Conservation (phyloP, 2,329 filamentous ascomycete genomes). For the Rhytidhysteron rufulum region DNA sequence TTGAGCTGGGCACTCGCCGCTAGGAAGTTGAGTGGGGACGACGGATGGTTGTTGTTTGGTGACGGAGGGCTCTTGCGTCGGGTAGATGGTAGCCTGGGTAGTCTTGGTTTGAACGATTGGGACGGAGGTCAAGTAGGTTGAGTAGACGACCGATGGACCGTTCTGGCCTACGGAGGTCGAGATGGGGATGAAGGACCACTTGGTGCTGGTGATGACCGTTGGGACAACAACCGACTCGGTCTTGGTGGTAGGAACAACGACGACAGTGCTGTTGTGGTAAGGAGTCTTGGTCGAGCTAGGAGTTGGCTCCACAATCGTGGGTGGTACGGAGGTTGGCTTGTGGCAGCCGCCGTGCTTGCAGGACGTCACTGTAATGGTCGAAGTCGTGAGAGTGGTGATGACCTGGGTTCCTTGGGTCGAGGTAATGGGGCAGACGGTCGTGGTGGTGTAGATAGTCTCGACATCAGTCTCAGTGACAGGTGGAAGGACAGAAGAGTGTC, state of each 20-base stretch:
- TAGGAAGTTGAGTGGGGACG: conserved; percentile 8
- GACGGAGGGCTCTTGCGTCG: conserved; percentile 8
- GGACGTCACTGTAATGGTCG: conserved; percentile 34
- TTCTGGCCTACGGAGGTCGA: conserved; percentile 32
- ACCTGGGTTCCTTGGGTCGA: conserved; percentile 17
- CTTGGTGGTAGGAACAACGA: no score
- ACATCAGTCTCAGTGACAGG: conserved; percentile 12
- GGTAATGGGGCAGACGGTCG: conserved; percentile 29
- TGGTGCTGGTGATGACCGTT: conserved; percentile 28
- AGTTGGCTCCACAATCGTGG: conserved; percentile 4
- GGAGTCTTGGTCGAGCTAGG: conserved; percentile 1
- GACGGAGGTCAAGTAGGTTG: conserved; percentile 36
- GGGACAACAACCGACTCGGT: conserved; percentile 13
- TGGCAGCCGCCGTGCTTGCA: conserved; percentile 36
- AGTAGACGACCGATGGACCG: conserved; percentile 29
- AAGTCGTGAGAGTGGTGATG: conserved; percentile 32
- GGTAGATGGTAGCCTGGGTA: conserved; percentile 18
- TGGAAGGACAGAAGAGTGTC: background rate
- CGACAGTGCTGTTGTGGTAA: conserved; percentile 2
- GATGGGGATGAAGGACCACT: conserved; percentile 35
- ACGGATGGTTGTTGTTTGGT: no score
- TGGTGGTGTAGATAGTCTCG: conserved; percentile 27
- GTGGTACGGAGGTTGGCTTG: conserved; percentile 11
- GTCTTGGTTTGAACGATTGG: conserved; percentile 27
- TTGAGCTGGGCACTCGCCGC: conserved; percentile 20